phyloP scores from a whole-genome alignment of 202 grass and related monocot species.

The Hordeum pubiflorum region DNA sequence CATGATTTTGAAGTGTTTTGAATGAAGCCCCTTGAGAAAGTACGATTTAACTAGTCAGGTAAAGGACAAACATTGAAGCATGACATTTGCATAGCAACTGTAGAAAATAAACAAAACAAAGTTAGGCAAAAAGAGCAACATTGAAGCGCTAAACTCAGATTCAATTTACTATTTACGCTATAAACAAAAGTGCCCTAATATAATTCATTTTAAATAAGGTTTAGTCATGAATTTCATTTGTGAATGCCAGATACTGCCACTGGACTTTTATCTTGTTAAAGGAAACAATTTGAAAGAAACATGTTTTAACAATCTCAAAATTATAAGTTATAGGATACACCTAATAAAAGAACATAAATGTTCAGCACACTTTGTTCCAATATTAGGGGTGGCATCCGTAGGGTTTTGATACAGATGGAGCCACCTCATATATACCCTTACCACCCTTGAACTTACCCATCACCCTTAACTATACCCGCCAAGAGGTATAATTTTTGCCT shows the following conservation, averaged over 20 bases:
- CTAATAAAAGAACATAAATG: constrained; percentile 1
- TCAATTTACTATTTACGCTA: background rate
- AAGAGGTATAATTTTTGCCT: too few species aligned
- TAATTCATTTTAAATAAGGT: background rate
- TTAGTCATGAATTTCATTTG: too few species aligned
- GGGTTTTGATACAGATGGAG: too few species aligned
- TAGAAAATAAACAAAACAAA: constrained; percentile 19
- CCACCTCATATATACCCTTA: too few species aligned
- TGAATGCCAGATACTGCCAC: background rate
- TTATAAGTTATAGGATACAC: background rate
- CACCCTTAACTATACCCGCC: too few species aligned
- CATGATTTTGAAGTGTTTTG: constrained; percentile 47
- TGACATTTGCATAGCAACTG: constrained; percentile 86
- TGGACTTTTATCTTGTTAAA: background rate
- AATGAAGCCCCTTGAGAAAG: constrained; percentile 71
- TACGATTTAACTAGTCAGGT: constrained; percentile 69
- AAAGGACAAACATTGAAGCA: constrained; percentile 89
- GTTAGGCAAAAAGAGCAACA: constrained; percentile 21
- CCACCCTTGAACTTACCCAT: too few species aligned
- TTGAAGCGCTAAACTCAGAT: background rate
- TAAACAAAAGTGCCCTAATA: too few species aligned
- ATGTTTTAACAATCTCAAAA: constrained; percentile 13
- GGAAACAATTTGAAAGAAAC: background rate
- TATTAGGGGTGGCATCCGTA: too few species aligned
- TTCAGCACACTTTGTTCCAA: background rate